phyloP scores from a whole-genome alignment of 2,329 filamentous ascomycete genomes.

The Monosporascus sp. region DNA sequence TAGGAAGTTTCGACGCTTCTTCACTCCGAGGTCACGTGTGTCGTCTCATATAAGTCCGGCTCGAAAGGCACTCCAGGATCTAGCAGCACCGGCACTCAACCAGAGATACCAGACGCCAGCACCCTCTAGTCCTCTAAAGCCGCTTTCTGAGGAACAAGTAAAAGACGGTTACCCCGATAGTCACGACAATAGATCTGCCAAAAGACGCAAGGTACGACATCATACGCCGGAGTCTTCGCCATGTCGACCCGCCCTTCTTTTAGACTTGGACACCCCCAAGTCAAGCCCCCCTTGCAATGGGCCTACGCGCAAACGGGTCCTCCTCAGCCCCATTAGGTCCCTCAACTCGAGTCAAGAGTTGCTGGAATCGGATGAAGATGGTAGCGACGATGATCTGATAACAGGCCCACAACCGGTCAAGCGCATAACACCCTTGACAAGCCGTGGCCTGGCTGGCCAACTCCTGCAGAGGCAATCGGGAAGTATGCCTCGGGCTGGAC shows the following conservation, averaged over 20 bases:
- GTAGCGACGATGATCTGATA: constrained; percentile 27
- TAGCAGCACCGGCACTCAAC: constrained; percentile 36
- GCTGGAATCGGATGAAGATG: constrained; percentile 27
- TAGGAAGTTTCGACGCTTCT: constrained; percentile 49
- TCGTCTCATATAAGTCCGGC: constrained; percentile 33
- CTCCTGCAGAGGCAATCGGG: constrained; percentile 37
- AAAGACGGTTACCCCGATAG: constrained; percentile 14
- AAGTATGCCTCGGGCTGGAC: constrained; percentile 29
- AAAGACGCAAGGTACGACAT: constrained; percentile 32
- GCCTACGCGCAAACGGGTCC: constrained; percentile 10
- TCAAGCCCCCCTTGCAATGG: constrained; percentile 4
- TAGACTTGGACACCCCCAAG: constrained; percentile 2
- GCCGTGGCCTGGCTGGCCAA: constrained; percentile 33
- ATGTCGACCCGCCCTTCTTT: constrained; percentile 22
- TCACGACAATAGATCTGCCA: constrained; percentile 21
- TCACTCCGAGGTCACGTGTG: constrained; percentile 43
- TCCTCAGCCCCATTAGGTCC: constrained; percentile 37
- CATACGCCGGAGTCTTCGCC: constrained; percentile 37
- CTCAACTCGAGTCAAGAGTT: constrained; percentile 25
- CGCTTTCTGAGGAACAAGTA: constrained; percentile 23
- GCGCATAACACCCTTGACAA: constrained; percentile 28
- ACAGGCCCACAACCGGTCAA: constrained; percentile 12
- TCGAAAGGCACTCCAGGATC: constrained; percentile 35
- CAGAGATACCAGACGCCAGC: constrained; percentile 32
- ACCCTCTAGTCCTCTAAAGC: constrained; percentile 34